Conservation (phyloP, 805 yeast species). For the Saturnispora serradocipensis region DNA sequence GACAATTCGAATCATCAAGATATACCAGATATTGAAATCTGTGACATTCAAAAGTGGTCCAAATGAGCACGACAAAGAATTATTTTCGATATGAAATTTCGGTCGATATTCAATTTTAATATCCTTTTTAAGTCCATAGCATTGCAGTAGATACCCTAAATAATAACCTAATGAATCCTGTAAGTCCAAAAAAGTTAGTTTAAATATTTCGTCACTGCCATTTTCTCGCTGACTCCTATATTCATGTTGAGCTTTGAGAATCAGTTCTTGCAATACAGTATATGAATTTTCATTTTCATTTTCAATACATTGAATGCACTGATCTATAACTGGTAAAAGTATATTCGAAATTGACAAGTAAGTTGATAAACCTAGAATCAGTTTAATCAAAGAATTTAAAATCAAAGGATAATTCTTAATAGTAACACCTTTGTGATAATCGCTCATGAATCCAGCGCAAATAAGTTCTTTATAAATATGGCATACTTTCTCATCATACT, state of each 20-base stretch:
- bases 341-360: neutral
- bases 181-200: neutral
- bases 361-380: neutral
- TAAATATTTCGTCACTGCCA: neutral
- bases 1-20: neutral
- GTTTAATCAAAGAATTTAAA: neutral
- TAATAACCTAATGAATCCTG: slow-evolving; percentile 2
- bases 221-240: neutral
- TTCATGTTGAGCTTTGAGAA: neutral
- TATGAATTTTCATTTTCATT: neutral
- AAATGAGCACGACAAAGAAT: neutral
- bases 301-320: neutral
- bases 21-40: neutral
- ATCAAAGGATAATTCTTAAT: neutral
- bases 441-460: neutral
- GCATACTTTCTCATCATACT: neutral
- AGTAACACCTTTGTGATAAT: neutral
- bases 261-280: neutral
- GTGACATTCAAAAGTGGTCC: neutral
- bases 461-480: neutral
- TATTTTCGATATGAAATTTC: neutral
- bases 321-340: neutral
- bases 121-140: neutral
- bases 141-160: slow-evolving; percentile 1
- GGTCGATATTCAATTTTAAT: neutral